These are phyloP conservation scores for Cardiospermum halicacabum DNA, from an alignment of 345 rosid genomes.

Conservation along the genomic window DNA sequence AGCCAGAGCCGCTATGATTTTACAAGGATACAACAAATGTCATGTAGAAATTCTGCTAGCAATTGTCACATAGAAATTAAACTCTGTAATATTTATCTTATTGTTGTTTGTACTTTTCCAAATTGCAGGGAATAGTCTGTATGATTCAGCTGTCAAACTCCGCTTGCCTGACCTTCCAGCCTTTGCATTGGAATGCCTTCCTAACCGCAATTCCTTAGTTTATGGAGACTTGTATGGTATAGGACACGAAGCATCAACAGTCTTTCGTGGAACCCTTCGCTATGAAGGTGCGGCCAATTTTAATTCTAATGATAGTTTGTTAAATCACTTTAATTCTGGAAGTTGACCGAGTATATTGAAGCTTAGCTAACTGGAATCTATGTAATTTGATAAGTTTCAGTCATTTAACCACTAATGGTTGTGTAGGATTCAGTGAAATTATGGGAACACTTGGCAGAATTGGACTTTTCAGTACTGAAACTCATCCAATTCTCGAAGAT, in stretches of 20 bases:
- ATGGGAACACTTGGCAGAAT: constrained; percentile 77
- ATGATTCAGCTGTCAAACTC: constrained; percentile 59
- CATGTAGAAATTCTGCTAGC: neutral
- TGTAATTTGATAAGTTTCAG: neutral
- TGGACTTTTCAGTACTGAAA: constrained; percentile 53
- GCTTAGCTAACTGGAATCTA: neutral
- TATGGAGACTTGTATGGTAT: constrained; percentile 79
- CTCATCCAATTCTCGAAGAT: constrained; percentile 38
- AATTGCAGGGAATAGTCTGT: constrained; percentile 60
- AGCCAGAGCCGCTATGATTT: neutral
- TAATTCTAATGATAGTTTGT: neutral
- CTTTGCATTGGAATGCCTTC: constrained; percentile 88
- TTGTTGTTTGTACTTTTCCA: constrained; percentile 6
- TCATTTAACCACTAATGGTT: constrained; percentile 12
- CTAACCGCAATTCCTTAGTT: constrained; percentile 79
- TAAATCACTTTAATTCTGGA: neutral
- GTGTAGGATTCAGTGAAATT: constrained; percentile 64
- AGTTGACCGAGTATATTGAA: neutral
- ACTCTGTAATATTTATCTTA: too few species aligned
- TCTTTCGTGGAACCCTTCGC: constrained; percentile 92
- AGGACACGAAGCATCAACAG: constrained; percentile 64
- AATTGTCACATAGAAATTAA: too few species aligned
- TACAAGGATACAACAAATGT: neutral
- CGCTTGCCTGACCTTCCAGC: constrained; percentile 83
- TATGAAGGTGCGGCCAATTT: constrained; percentile 62